Base-by-base conservation (phyloP, 2,329 filamentous ascomycete genomes). In the Stemphylium vesicarium region DNA sequence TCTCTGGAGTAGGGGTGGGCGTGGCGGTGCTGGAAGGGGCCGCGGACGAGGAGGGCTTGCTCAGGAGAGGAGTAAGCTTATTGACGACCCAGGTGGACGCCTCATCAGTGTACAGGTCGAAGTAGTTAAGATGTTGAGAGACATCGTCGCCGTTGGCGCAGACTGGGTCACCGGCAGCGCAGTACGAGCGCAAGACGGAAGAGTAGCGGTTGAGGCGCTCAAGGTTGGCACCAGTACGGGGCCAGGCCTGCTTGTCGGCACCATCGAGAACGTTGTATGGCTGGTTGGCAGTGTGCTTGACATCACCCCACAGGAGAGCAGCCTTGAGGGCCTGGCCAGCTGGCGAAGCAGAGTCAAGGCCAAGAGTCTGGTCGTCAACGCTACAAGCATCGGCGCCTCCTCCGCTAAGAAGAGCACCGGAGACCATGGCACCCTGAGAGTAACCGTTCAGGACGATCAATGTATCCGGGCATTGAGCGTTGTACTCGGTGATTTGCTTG, bases 401-500 rank as follows among this genome's bases (percentile, higher is more conserved):
- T 9, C 50, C 50, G 35, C 50, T 53, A 22, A 53, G 38, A 20
- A 41, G n/a, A 24, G 50, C 31, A 4, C 50, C 50, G 9, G 44
- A 22, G n/a, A 53, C 44, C 44, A 53, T 42, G n/a, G 38, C 50
- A 38, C 50, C 50, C 32, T 53, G 50, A 11, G 50, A 53, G 50
- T 53, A 53, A 12, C 50, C 50, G 12, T 49, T 53, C 16, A 53
- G 32, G 13, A 53, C 44, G 16, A 53, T 42, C 32, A 53, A 20
- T 1, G 50, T 53, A 9, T 42, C 44, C 16, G 50, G 50, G 32
- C 50, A 53, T 4, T 49, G 37, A 2, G 44, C 44, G n/a, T 53
- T 53, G 16, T 53, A 53, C 44, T 53, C 50, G 4, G 50, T 53
- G n/a, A 53, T 53, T 42, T 53, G 50, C 24, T 37, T 49, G 18